Conservation (phyloP, 208 protist species). For the Wallacemonas collosoma region DNA sequence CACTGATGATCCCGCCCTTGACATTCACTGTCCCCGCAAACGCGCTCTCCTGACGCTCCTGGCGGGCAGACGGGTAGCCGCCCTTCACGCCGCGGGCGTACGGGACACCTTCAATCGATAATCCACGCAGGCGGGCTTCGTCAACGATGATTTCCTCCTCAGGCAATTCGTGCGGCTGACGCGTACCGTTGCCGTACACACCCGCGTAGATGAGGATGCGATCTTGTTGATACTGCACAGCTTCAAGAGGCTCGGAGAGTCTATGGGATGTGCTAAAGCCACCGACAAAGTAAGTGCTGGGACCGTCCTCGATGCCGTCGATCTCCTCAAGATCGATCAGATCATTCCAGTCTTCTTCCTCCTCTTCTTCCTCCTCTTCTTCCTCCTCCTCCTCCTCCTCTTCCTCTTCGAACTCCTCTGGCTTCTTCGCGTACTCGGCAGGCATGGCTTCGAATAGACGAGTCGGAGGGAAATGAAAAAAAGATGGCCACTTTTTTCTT, state of each 20-base stretch:
- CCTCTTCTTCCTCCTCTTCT: constrained; percentile 74
- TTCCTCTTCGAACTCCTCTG: constrained; percentile 47
- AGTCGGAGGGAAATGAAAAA: constrained; percentile 15
- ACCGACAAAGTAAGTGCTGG: constrained; percentile 77
- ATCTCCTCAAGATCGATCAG: constrained; percentile 55
- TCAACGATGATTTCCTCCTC: constrained; percentile 50
- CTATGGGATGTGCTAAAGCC: constrained; percentile 65
- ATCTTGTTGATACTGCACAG: constrained; percentile 68
- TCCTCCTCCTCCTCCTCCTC: constrained; percentile 78
- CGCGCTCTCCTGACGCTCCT: constrained; percentile 3
- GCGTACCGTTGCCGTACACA: constrained; percentile 34
- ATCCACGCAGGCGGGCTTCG: constrained; percentile 51
- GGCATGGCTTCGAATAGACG: constrained; percentile 27
- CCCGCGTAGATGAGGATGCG: constrained; percentile 75
- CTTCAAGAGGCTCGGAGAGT: constrained; percentile 49
- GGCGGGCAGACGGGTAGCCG: constrained; percentile 27
- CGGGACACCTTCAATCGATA: constrained; percentile 61
- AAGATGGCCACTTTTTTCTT: neutral
- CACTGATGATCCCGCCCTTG: neutral
- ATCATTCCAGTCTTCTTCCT: constrained; percentile 74
- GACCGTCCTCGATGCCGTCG: constrained; percentile 63
- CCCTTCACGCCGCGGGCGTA: constrained; percentile 42
- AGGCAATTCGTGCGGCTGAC: neutral
- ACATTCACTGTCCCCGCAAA: neutral
- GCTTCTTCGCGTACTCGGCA: constrained; percentile 35